Percentiles rank a stretch among this genome's conserved stretches.
Conservation (phyloP, 2,329 filamentous ascomycete species). For the Aspergillus amoenus region DNA sequence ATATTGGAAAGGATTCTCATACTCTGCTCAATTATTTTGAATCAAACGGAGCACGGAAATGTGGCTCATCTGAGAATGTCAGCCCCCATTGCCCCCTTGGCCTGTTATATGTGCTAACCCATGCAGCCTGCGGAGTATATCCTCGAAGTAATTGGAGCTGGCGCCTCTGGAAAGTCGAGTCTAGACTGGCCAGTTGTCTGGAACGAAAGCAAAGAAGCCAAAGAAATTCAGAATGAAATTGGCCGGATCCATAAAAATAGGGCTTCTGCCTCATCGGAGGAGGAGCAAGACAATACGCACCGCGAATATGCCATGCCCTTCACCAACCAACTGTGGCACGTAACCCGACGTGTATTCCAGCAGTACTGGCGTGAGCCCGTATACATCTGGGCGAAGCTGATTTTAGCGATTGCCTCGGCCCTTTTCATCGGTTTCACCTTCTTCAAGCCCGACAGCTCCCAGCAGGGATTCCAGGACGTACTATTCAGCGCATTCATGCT, state of each 20-base stretch:
- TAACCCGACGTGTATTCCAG: slow-evolving; percentile 74
- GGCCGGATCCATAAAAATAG: slow-evolving; percentile 55
- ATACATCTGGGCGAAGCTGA: slow-evolving; percentile 80
- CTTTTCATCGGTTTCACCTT: slow-evolving; percentile 83
- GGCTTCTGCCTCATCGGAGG: slow-evolving; percentile 31
- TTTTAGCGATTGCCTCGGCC: slow-evolving; percentile 62
- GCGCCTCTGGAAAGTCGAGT: slow-evolving; percentile 65
- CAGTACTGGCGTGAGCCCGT: slow-evolving; percentile 86
- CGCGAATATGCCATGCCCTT: slow-evolving; percentile 80
- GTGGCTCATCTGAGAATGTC: slow-evolving; percentile 60
- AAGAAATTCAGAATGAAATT: slow-evolving; percentile 57
- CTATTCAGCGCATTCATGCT: slow-evolving; percentile 86
- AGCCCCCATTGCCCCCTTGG: slow-evolving; percentile 2
- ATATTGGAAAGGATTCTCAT: slow-evolving; percentile 59
- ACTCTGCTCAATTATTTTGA: slow-evolving; percentile 64
- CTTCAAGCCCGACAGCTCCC: slow-evolving; percentile 67
- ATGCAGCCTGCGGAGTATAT: slow-evolving; percentile 68
- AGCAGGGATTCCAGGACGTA: slow-evolving; percentile 80
- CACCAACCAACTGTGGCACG: slow-evolving; percentile 61
- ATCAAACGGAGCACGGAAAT: slow-evolving; percentile 59
- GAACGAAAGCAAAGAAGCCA: slow-evolving; percentile 58
- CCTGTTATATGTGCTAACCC: slow-evolving; percentile 13
- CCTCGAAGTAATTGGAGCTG: slow-evolving; percentile 57
- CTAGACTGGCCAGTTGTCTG: slow-evolving; percentile 64
- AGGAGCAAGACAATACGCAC: slow-evolving; percentile 50